A percentile compares a stretch with the other conserved stretches of the same genome.
These are phyloP conservation scores for Geranium incanum DNA, from an alignment of 441 rosid species.

Conservation along the genomic window DNA sequence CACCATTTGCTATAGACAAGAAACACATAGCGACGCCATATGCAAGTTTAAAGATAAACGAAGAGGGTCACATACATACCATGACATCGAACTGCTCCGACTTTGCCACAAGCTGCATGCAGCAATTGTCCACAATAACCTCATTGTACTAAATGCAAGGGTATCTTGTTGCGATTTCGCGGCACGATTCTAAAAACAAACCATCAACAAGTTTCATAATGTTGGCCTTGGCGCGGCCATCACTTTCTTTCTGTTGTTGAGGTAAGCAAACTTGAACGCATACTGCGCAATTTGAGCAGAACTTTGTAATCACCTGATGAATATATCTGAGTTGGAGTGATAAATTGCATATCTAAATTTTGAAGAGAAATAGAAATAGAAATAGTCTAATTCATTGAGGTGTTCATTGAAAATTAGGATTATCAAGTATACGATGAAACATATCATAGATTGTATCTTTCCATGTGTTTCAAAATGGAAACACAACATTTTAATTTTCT, in stretches of 20 bases:
- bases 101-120: slow-evolving; percentile 19
- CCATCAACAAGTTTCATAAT: slow-evolving; percentile 13
- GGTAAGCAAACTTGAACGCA: neutral
- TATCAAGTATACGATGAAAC: too few species aligned
- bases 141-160: slow-evolving; percentile 23
- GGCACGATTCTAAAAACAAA: slow-evolving; percentile 25
- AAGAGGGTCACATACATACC: neutral
- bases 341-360: too few species aligned
- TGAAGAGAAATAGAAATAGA: too few species aligned
- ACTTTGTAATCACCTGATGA: neutral
- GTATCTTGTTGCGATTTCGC: slow-evolving; percentile 22
- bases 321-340: neutral
- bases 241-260: slow-evolving; percentile 7
- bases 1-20: too few species aligned
- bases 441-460: too few species aligned
- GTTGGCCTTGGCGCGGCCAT: slow-evolving; percentile 2
- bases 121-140: slow-evolving; percentile 20
- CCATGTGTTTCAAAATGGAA: too few species aligned
- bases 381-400: too few species aligned
- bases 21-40: too few species aligned
- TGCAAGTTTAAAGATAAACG: too few species aligned
- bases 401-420: too few species aligned
- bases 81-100: slow-evolving; percentile 28
- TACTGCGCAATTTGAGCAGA: neutral
- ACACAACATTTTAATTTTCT: too few species aligned